Percentiles rank a stretch among this genome's conserved stretches.
phyloP scores from a whole-genome alignment of 129 eudicot genomes.

The Oenanthe sinensis region DNA sequence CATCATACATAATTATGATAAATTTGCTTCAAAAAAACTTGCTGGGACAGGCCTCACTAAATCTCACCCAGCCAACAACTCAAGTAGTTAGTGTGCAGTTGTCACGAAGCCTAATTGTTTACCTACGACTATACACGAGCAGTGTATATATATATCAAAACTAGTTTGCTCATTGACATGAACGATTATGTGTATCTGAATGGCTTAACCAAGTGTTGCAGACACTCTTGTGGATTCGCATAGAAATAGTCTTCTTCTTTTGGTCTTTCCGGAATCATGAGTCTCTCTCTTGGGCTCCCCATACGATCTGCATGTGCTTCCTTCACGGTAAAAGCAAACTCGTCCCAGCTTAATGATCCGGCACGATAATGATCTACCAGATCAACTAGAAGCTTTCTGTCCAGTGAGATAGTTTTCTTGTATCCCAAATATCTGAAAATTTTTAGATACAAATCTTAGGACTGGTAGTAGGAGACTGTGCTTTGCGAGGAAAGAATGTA shows the following conservation, averaged over 20 bases:
- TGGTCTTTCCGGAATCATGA: constrained; percentile 9
- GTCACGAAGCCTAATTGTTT: neutral
- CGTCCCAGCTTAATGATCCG: constrained; percentile 19
- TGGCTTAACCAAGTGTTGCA: constrained; percentile 10
- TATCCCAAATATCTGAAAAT: constrained; percentile 25
- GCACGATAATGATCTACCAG: constrained; percentile 14
- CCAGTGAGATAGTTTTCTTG: constrained; percentile 17
- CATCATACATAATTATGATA: neutral
- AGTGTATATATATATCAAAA: neutral
- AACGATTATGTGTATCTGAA: neutral
- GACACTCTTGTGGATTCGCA: constrained; percentile 25
- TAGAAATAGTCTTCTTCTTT: constrained; percentile 25
- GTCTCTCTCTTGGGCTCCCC: constrained; percentile 12
- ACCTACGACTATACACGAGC: neutral
- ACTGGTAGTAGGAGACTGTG: neutral
- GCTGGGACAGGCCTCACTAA: neutral
- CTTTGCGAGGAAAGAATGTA: neutral
- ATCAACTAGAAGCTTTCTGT: constrained; percentile 22
- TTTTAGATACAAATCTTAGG: neutral
- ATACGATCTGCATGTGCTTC: constrained; percentile 14
- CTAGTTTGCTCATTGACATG: neutral
- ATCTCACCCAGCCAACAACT: neutral
- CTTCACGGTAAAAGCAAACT: constrained; percentile 12
- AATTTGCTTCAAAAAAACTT: neutral
- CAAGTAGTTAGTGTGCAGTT: neutral